phyloP scores from a whole-genome alignment of 768 basidiomycete species.

The Hericium erinaceus region DNA sequence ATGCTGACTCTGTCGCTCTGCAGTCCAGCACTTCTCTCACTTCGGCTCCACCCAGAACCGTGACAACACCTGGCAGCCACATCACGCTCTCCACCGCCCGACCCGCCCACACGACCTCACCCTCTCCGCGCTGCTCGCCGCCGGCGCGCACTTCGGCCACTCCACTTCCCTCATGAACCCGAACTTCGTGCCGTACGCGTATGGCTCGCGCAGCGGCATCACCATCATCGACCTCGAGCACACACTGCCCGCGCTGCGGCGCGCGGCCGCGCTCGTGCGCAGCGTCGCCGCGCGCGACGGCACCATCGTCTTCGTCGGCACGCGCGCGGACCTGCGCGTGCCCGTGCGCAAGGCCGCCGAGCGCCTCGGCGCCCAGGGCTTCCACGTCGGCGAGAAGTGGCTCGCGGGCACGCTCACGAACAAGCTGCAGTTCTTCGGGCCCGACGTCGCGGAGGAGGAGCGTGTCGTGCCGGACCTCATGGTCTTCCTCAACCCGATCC shows the following conservation, averaged over 20 bases:
- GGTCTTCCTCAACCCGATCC: slow-evolving; percentile 83
- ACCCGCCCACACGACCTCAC: slow-evolving; percentile 53
- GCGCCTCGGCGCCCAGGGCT: slow-evolving; percentile 73
- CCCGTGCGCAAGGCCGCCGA: slow-evolving; percentile 72
- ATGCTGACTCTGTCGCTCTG: slow-evolving; percentile 32
- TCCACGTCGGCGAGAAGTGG: slow-evolving; percentile 83
- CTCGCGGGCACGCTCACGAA: slow-evolving; percentile 94
- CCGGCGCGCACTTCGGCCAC: slow-evolving; percentile 93
- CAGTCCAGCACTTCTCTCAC: slow-evolving; percentile 35
- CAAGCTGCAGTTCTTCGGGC: slow-evolving; percentile 62
- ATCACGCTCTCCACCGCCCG: slow-evolving; percentile 61
- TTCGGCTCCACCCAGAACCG: slow-evolving; percentile 75
- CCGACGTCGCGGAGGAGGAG: slow-evolving; percentile 38
- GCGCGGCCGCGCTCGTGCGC: slow-evolving; percentile 81
- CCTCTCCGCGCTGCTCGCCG: slow-evolving; percentile 81
- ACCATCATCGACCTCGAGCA: slow-evolving; percentile 93
- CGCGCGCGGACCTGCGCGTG: slow-evolving; percentile 67
- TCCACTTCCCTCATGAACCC: slow-evolving; percentile 76
- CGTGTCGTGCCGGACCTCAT: slow-evolving; percentile 78
- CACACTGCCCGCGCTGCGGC: slow-evolving; percentile 83
- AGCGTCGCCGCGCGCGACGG: slow-evolving; percentile 77
- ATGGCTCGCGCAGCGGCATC: slow-evolving; percentile 82
- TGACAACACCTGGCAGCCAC: slow-evolving; percentile 62
- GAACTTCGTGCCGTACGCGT: slow-evolving; percentile 86
- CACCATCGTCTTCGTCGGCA: slow-evolving; percentile 84